Evolutionary conservation across 345 rosid species (phyloP).

Genomic region (Xanthoceras sorbifolium): DNA sequence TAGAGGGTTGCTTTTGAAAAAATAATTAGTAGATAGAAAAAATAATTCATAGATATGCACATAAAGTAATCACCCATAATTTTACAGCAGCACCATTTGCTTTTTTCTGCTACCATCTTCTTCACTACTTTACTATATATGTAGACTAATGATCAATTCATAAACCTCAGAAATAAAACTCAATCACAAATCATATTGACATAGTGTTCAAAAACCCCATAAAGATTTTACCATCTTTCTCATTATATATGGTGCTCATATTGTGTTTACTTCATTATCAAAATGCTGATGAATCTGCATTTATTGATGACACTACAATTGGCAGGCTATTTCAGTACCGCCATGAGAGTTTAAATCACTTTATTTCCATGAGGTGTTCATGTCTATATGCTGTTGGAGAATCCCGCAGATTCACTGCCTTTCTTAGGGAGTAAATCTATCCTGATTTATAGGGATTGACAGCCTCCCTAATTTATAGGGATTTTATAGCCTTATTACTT

Average conservation of each 20-base stretch:
- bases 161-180: not conserved
- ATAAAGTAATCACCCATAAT: no score
- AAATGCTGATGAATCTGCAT: not conserved
- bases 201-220: not conserved
- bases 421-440: no score
- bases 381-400: not conserved
- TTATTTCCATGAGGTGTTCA: not conserved
- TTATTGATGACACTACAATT: not conserved
- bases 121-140: not conserved
- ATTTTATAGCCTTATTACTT: no score
- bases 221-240: not conserved
- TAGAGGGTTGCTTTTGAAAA: no score
- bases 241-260: not conserved
- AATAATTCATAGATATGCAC: no score
- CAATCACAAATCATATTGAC: no score
- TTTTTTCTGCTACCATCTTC: not conserved
- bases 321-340: not conserved
- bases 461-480: no score
- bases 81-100: conserved; percentile 2
- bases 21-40: no score
- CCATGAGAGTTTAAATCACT: not conserved
- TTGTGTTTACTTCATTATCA: not conserved
- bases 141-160: not conserved
- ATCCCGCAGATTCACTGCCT: no score
- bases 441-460: no score